Evolutionary conservation across 2,329 filamentous ascomycete species (phyloP), one percentile per base, ranked within the genome.

Genomic region (Penicillium brasilianum): DNA sequence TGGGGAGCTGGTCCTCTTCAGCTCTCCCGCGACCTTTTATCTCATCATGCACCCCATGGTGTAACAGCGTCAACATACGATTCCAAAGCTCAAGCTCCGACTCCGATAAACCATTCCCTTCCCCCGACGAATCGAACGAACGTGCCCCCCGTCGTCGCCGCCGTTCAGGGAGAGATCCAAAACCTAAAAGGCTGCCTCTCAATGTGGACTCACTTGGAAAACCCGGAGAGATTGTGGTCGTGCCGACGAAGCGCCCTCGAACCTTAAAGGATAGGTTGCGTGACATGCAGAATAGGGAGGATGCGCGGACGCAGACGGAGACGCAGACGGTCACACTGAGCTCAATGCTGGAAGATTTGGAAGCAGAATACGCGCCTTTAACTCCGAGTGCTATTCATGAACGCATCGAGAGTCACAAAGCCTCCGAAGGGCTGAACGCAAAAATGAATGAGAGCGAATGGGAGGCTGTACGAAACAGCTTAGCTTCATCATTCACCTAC

Each of bases 211-310:
- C 74, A 1, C 63, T 80, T 9, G 78, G 78, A 30, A 69, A 75
- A 52, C 76, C 76, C 1, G 76, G 72, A 3, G 70, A 78, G 53
- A 72, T 80, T 6, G 63, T 79, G 28, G 68, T 80, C 25, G 67
- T 79, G 9, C 66, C 68, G 41, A 59, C 67, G 53, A 71, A 69
- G 32, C 66, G 68, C 30, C 63, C 63, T 30, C 59, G 34, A 25
- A 55, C 18, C n/a, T 44, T 55, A 20, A 55, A 46, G 28, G 56
- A 39, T 56, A 55, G 61, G 56, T 50, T 25, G 22, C 34, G 18
- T 18, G 57, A 41, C 11, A 50, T 61, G 53, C 44, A 62, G 41
- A 41, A 50, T 4, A 55, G 64, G 39, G 49, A 65, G 32, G 39
- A 51, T 54, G 55, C 37, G 22, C 37, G 6, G 25, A 28, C 6